These are phyloP conservation scores for Paramecium caudatum DNA, from an alignment of 73 alveolate genomes.

Conservation along the genomic window DNA sequence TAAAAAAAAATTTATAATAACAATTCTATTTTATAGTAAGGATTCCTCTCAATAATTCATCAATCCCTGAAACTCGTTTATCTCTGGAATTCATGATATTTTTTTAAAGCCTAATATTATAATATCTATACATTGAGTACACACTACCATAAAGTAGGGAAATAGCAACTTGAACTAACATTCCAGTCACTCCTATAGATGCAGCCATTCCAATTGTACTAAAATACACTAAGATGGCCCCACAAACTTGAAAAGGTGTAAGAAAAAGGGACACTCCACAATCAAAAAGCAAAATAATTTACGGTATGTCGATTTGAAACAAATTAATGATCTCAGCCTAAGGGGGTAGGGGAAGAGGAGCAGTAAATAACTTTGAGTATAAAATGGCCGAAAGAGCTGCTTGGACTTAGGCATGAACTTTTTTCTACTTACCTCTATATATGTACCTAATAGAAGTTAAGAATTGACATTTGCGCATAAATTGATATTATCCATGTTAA, in stretches of 20 bases:
- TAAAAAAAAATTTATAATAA: slow-evolving; percentile 43
- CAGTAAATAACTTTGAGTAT: neutral
- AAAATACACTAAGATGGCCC: slow-evolving; percentile 18
- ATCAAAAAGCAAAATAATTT: neutral
- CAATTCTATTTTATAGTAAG: slow-evolving; percentile 43
- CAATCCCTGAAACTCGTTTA: neutral
- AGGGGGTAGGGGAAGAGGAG: neutral
- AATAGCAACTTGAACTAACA: neutral
- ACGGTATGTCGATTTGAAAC: slow-evolving; percentile 29
- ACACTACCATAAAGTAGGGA: neutral
- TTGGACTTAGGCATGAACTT: neutral
- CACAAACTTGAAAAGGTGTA: slow-evolving; percentile 47
- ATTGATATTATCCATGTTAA: neutral
- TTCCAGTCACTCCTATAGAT: slow-evolving; percentile 25
- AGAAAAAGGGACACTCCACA: neutral
- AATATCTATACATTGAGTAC: neutral
- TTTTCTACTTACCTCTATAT: neutral
- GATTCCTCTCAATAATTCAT: slow-evolving; percentile 38
- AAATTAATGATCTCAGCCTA: slow-evolving; percentile 36
- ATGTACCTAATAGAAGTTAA: neutral
- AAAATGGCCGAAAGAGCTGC: neutral
- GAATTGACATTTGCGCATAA: neutral
- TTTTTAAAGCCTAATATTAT: neutral
- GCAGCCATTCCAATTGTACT: slow-evolving; percentile 17
- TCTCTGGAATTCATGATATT: slow-evolving; percentile 54